Evolutionary conservation across 768 basidiomycete genomes (phyloP), one percentile per base, ranked within the genome.

Genomic region (Pulveroboletus frians): DNA sequence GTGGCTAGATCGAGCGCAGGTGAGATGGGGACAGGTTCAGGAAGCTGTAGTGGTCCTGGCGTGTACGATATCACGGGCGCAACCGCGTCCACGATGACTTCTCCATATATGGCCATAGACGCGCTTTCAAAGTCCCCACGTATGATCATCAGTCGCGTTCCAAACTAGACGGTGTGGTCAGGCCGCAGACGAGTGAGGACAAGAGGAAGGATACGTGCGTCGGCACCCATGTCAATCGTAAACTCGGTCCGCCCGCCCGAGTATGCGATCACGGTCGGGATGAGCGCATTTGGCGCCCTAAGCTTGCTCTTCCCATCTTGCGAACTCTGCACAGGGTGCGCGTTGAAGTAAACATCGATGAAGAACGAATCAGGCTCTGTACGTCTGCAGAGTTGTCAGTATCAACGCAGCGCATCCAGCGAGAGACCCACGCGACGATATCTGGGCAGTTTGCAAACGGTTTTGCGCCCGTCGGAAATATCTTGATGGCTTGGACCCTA

Each of bases 81-180:
- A 8, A 69, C 55, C 3, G 64, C 49, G 30, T 85, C 82, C 11
- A 75, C 67, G 15, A 80, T 73, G 13, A 79, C 58, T 29, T 86
- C 77, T 18, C 77, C 77, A 44, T 77, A 77, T 51, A 76, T 71
- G 44, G 59, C 64, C 56, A 65, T 66, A 9, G 65, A 57, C 17
- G 87, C 69, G 50, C 70, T 71, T 42, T 78, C 69, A 63, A 88
- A 90, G 31, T 77, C 71, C n/a, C 88, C 89, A 59, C 83, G 84
- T 53, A 92, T 74, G 49, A 91, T 85, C 77, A 92, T 82, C 27
- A 91, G 72, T 38, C 88, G 83, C 18, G 88, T 88, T 4, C 83
- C 78, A 62, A 78, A 81, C 84, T 88, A 61, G 15, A 47, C 27
- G 30, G 39, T 32, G 29, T 48, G 9, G 39, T 56, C 37, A 58